phyloP scores from a whole-genome alignment of 2,329 filamentous ascomycete species.

The Penicillium hesseltinei region DNA sequence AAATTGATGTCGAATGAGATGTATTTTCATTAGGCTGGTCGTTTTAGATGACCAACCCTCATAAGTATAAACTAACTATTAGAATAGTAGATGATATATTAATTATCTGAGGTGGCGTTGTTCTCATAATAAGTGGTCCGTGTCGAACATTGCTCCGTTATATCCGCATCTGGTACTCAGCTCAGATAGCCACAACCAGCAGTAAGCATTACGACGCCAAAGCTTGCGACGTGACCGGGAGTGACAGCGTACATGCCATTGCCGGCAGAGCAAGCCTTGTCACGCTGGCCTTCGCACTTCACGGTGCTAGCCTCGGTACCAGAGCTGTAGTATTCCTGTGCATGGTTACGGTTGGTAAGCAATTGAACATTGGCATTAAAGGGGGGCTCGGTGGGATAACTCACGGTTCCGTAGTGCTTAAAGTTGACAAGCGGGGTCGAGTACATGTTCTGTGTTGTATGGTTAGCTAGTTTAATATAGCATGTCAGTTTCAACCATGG shows the following conservation, averaged over 20 bases:
- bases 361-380: background rate
- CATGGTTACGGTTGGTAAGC: background rate
- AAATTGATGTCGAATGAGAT: background rate
- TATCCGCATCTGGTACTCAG: background rate
- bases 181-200: constrained; percentile 20
- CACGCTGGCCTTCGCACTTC: constrained; percentile 27
- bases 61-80: background rate
- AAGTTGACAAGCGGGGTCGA: constrained; percentile 22
- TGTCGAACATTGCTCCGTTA: background rate
- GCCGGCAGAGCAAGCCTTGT: constrained; percentile 28
- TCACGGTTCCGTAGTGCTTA: constrained; percentile 29
- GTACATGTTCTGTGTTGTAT: constrained; percentile 27
- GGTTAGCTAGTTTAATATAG: background rate
- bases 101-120: background rate
- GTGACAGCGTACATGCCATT: constrained; percentile 27
- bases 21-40: background rate
- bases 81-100: too few species aligned
- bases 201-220: constrained; percentile 21
- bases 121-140: background rate
- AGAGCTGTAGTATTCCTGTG: constrained; percentile 30
- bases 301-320: constrained; percentile 16
- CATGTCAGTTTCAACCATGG: background rate
- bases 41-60: constrained; percentile 8
- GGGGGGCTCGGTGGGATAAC: background rate
- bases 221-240: constrained; percentile 25